phyloP scores from a whole-genome alignment of 2,329 filamentous ascomycete genomes.

The Microsporum canis region DNA sequence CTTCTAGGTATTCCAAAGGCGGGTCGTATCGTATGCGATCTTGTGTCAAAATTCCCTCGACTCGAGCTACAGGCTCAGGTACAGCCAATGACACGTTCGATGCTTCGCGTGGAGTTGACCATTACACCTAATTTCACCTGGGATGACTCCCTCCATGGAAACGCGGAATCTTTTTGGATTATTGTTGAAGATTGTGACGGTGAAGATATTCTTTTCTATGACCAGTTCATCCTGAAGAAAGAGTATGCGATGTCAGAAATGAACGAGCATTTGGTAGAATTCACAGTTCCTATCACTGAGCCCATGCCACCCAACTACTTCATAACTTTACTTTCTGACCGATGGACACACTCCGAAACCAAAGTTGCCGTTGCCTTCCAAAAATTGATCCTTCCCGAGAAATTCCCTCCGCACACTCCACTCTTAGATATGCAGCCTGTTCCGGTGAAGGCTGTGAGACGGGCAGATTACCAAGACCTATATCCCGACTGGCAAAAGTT shows the following conservation, averaged over 20 bases:
- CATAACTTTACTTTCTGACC: slow-evolving; percentile 83
- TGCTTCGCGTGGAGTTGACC: slow-evolving; percentile 79
- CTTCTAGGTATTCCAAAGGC: slow-evolving; percentile 81
- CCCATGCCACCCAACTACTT: slow-evolving; percentile 99
- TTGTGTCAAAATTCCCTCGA: slow-evolving; percentile 86
- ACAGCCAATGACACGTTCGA: slow-evolving; percentile 85
- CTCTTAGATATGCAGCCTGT: slow-evolving; percentile 84
- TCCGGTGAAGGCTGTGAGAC: slow-evolving; percentile 78
- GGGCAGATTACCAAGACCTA: slow-evolving; percentile 65
- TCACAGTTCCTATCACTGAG: slow-evolving; percentile 91
- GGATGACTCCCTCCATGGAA: slow-evolving; percentile 81
- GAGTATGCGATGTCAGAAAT: slow-evolving; percentile 76
- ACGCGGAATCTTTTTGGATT: slow-evolving; percentile 91
- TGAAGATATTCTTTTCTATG: slow-evolving; percentile 88
- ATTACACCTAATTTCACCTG: slow-evolving; percentile 93
- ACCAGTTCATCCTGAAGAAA: slow-evolving; percentile 82
- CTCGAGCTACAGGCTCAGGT: slow-evolving; percentile 88
- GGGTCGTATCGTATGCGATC: slow-evolving; percentile 69
- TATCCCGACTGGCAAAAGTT: slow-evolving; percentile 81
- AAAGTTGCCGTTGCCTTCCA: slow-evolving; percentile 89
- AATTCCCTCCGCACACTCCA: slow-evolving; percentile 88
- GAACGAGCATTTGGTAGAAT: slow-evolving; percentile 90
- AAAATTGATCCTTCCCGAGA: slow-evolving; percentile 85
- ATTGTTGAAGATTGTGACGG: slow-evolving; percentile 95
- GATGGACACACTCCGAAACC: slow-evolving; percentile 98